Conservation (phyloP, 768 basidiomycete genomes). For the Paxillus ammoniavirescens region DNA sequence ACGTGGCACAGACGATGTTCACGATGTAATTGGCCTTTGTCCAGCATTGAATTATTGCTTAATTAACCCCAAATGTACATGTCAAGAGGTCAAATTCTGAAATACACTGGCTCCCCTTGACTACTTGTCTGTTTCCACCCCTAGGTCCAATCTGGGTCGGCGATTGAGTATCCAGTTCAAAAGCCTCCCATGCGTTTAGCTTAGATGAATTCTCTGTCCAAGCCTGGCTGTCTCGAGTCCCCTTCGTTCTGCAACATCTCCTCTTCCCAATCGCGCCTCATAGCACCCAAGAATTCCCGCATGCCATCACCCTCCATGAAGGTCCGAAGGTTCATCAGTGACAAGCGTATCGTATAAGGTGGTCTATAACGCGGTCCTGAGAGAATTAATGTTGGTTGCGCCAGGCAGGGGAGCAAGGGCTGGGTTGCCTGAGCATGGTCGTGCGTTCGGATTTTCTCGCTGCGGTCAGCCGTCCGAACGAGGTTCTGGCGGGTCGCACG, state of each 20-base stretch:
- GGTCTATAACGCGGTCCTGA: constrained; percentile 91
- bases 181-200: too few relatives aligned
- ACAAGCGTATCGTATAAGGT: constrained; percentile 84
- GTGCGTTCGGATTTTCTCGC: constrained; percentile 95
- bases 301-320: constrained; percentile 69
- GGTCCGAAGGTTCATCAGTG: constrained; percentile 61
- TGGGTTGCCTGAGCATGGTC: constrained; percentile 77
- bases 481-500: constrained; percentile 70
- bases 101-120: too few relatives aligned
- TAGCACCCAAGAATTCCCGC: constrained; percentile 53
- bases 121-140: too few relatives aligned
- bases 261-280: constrained; percentile 56
- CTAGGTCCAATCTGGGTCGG: too few relatives aligned
- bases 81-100: too few relatives aligned
- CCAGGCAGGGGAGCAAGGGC: background rate
- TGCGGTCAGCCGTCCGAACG: constrained; percentile 79
- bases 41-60: background rate
- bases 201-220: too few relatives aligned
- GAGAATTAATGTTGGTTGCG: background rate
- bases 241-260: constrained; percentile 43
- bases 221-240: constrained; percentile 2
- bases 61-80: background rate
- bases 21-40: too few relatives aligned
- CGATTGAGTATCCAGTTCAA: too few relatives aligned
- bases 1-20: too few relatives aligned